Percentiles rank a stretch among this genome's conserved stretches.
Evolutionary conservation across 441 rosid species (phyloP).

Genomic region (Hura crepitans): DNA sequence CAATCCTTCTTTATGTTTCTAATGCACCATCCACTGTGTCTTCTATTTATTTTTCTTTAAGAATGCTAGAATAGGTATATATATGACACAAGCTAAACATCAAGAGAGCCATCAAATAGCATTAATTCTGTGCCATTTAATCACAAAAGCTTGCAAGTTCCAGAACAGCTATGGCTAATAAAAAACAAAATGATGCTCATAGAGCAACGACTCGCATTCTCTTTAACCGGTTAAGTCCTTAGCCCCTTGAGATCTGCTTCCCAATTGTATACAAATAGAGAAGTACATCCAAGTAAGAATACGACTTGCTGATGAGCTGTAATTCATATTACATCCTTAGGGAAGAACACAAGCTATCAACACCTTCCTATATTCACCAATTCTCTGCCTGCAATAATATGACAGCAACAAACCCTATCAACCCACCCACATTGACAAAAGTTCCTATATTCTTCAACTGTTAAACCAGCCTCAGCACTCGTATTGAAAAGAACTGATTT

Average conservation of each 20-base stretch:
- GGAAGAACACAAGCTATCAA: neutral
- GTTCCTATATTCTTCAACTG: slow-evolving; percentile 7
- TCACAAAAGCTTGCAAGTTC: neutral
- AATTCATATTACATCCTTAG: slow-evolving; percentile 1
- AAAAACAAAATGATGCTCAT: neutral
- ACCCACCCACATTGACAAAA: slow-evolving; percentile 1
- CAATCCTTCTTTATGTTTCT: neutral
- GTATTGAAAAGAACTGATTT: neutral
- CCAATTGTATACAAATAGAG: slow-evolving; percentile 2
- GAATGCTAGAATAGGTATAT: neutral
- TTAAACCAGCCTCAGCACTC: slow-evolving; percentile 5
- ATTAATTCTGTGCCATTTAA: neutral
- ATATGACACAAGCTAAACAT: neutral
- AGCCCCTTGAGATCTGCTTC: neutral
- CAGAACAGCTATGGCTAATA: neutral
- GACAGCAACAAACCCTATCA: neutral
- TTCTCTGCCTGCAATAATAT: neutral
- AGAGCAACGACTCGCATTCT: slow-evolving; percentile 1
- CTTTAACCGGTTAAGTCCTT: neutral
- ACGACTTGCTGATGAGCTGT: neutral
- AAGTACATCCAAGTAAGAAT: neutral
- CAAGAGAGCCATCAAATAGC: neutral
- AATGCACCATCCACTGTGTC: neutral
- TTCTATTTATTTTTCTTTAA: neutral
- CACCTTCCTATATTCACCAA: neutral